phyloP scores from a whole-genome alignment of 257 asterid genomes.

The Galeopsis tetrahit region DNA sequence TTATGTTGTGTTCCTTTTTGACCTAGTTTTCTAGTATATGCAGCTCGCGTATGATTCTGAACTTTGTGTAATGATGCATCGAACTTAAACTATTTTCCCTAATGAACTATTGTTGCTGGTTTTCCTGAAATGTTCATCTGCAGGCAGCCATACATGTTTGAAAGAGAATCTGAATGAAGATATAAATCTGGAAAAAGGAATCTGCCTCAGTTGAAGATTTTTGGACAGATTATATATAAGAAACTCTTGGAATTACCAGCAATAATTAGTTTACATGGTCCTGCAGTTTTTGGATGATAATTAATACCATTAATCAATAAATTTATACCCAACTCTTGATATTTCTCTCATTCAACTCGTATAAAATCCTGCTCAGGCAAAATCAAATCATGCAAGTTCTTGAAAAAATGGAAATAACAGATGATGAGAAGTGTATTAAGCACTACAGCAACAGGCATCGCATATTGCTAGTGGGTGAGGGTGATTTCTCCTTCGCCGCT shows the following conservation, averaged over 20 bases:
- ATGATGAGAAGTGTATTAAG: slow-evolving; percentile 26
- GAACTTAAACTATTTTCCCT: not conserved
- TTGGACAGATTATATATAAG: not conserved
- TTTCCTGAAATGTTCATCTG: no score
- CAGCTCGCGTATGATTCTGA: not conserved
- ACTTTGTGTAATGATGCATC: not conserved
- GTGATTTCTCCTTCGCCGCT: slow-evolving; percentile 55
- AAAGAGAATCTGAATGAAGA: not conserved
- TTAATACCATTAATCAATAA: not conserved
- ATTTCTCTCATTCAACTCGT: not conserved
- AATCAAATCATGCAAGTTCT: not conserved
- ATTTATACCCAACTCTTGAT: not conserved
- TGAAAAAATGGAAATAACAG: not conserved
- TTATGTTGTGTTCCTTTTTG: not conserved
- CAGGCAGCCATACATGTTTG: no score
- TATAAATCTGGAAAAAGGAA: not conserved
- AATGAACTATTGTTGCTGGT: no score
- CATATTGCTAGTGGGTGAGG: slow-evolving; percentile 58
- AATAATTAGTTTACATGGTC: not conserved
- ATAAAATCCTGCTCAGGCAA: not conserved
- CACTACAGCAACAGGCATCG: slow-evolving; percentile 43
- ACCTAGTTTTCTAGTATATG: not conserved
- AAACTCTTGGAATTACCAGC: slow-evolving; percentile 9
- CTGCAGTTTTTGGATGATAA: not conserved
- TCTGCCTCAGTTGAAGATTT: not conserved